phyloP scores from a whole-genome alignment of 176 grass and related monocot species.

The Musa beccarii region DNA sequence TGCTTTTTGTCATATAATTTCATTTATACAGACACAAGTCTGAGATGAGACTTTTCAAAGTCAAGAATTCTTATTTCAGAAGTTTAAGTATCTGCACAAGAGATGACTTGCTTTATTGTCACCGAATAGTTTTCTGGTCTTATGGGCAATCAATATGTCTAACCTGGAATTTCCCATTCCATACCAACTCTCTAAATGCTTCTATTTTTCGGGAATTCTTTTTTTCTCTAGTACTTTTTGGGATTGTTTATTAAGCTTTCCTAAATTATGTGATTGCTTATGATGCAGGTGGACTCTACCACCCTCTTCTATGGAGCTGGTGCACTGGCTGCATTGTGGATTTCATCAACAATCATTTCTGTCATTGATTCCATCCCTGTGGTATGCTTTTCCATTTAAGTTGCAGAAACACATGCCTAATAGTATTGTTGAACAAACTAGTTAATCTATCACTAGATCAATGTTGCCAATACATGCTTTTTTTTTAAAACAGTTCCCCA shows the following conservation, averaged over 20 bases:
- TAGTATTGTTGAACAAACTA: not conserved
- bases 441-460: not conserved
- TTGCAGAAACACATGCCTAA: not conserved
- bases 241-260: not conserved
- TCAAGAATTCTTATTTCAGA: no score
- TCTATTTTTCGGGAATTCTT: no score
- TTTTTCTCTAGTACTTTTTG: no score
- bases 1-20: no score
- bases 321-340: conserved; percentile 45
- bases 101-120: no score
- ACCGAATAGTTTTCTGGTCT: no score
- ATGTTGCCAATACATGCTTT: not conserved
- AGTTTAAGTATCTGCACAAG: no score
- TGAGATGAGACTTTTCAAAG: no score
- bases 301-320: conserved; percentile 51
- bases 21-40: no score
- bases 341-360: conserved; percentile 63
- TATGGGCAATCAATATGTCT: no score
- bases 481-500: conserved; percentile 3
- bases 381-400: conserved; percentile 28
- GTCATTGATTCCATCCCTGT: conserved; percentile 63
- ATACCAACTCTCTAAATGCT: no score
- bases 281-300: conserved; percentile 50
- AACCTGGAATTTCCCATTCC: not conserved
- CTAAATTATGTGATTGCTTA: not conserved